phyloP scores from a whole-genome alignment of 2,329 filamentous ascomycete species.

The Drechslera avenae region DNA sequence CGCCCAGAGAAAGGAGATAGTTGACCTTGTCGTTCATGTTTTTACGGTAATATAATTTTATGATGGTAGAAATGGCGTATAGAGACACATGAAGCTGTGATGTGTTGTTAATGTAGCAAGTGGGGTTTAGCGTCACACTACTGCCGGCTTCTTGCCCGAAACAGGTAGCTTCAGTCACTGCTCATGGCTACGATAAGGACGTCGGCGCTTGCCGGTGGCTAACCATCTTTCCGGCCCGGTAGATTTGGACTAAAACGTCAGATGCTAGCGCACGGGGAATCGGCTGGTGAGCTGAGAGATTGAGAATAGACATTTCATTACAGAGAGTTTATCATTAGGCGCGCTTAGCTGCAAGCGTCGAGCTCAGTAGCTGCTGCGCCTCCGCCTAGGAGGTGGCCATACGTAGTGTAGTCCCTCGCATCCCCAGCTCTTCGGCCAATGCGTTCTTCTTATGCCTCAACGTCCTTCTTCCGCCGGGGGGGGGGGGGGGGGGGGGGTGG shows the following conservation, averaged over 20 bases:
- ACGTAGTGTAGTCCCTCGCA: too few relatives aligned
- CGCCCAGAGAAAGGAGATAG: slow-evolving; percentile 34
- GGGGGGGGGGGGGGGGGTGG: background rate
- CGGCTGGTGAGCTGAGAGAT: background rate
- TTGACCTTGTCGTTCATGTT: slow-evolving; percentile 34
- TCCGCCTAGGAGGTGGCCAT: background rate
- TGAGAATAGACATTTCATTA: slow-evolving; percentile 19
- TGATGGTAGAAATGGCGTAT: background rate
- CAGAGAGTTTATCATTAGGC: slow-evolving; percentile 11
- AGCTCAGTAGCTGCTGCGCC: slow-evolving; percentile 5
- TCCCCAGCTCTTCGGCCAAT: background rate
- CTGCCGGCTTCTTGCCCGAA: slow-evolving; percentile 2
- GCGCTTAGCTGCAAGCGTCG: slow-evolving; percentile 3
- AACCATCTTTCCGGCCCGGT: background rate
- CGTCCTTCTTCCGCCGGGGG: background rate
- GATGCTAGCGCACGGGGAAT: background rate
- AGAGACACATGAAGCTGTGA: background rate
- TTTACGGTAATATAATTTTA: too few relatives aligned
- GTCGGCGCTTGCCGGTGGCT: slow-evolving; percentile 8
- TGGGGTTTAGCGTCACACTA: slow-evolving; percentile 11
- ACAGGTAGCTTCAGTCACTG: slow-evolving; percentile 14
- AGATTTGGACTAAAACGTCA: too few relatives aligned
- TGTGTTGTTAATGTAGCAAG: slow-evolving; percentile 11
- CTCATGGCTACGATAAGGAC: slow-evolving; percentile 3
- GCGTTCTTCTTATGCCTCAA: background rate